A percentile compares a stretch with the other conserved stretches of the same genome.
Conservation (phyloP, 164 flowering plant species). For the Platanus orientalis region DNA sequence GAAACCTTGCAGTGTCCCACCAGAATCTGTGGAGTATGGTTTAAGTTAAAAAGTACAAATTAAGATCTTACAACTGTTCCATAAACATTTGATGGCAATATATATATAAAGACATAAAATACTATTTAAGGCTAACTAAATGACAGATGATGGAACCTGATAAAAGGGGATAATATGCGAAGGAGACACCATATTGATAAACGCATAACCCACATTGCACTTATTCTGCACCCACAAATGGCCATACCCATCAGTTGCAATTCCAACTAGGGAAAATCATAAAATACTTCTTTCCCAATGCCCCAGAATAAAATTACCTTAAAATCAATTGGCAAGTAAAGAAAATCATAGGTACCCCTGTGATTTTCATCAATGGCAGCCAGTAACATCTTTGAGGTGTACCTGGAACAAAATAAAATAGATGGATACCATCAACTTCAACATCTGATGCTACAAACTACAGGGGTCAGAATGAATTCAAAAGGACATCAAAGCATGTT, state of each 20-base stretch:
- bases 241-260: conserved; percentile 17
- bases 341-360: conserved; percentile 79
- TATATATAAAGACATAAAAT: background rate
- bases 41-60: background rate
- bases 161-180: conserved; percentile 73
- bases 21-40: no score
- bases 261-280: background rate
- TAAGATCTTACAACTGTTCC: background rate
- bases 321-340: conserved; percentile 96
- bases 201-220: conserved; percentile 98
- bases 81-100: background rate
- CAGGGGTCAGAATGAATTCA: background rate
- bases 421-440: background rate
- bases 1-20: no score
- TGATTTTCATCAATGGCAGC: conserved; percentile 85
- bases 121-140: background rate
- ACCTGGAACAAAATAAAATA: conserved; percentile 28
- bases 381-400: conserved; percentile 90
- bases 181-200: conserved; percentile 92
- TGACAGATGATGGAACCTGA: conserved; percentile 52
- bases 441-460: background rate
- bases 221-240: conserved; percentile 64
- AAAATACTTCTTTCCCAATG: background rate
- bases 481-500: background rate
- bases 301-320: conserved; percentile 48